These are phyloP conservation scores for Allomyces macrogynus DNA, from an alignment of 192 early-diverging fungal genomes.

Conservation along the genomic window DNA sequence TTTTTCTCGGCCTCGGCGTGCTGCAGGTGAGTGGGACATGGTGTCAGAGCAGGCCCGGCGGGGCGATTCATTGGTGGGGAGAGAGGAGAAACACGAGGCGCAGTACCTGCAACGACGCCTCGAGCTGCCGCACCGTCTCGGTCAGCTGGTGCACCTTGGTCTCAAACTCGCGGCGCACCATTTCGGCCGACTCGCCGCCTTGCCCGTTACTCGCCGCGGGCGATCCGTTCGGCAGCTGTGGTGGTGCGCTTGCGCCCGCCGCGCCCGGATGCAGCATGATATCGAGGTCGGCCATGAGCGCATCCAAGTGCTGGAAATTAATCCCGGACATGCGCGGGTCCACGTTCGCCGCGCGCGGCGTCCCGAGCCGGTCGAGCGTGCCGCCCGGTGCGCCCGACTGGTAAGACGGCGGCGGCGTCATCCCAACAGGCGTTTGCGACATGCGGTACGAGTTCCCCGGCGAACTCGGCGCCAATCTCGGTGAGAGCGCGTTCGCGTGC, in stretches of 20 bases:
- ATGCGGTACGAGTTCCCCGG: neutral
- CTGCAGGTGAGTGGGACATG: no score
- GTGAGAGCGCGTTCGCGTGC: no score
- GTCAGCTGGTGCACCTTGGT: slow-evolving; percentile 5
- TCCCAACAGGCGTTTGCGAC: neutral
- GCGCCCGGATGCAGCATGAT: slow-evolving; percentile 22
- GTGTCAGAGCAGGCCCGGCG: no score
- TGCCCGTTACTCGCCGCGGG: no score
- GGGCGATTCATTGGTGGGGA: no score
- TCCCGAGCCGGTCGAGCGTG: neutral
- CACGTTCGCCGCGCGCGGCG: neutral
- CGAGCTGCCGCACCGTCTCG: slow-evolving; percentile 12
- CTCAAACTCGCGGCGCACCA: slow-evolving; percentile 14
- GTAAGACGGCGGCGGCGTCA: no score
- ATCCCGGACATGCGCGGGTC: slow-evolving; percentile 1
- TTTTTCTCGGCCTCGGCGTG: neutral
- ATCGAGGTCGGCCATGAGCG: slow-evolving; percentile 54
- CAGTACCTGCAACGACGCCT: slow-evolving; percentile 4
- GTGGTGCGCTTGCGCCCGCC: slow-evolving; percentile 3
- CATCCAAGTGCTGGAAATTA: slow-evolving; percentile 46
- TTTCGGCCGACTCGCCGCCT: slow-evolving; percentile 1
- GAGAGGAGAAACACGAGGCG: no score
- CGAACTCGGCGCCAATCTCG: no score
- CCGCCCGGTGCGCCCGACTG: neutral
- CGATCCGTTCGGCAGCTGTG: neutral